Evolutionary conservation across 2,329 filamentous ascomycete species (phyloP).

Genomic region (Trichoderma asperellum): DNA sequence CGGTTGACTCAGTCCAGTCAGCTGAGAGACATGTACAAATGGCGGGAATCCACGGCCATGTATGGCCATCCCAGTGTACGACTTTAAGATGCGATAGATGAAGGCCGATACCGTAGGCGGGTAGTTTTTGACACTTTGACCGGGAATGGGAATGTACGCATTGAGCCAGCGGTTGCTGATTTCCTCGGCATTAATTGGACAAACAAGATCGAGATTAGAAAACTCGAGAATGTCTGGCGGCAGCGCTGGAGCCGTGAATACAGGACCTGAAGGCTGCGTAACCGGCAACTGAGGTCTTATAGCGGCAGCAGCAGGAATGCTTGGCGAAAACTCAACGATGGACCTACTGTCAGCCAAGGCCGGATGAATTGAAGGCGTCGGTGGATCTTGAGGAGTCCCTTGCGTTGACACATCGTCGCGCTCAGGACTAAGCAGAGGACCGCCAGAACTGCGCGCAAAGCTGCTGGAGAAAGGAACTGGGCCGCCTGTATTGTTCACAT

Average conservation of each 20-base stretch:
- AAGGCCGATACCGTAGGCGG: conserved; percentile 44
- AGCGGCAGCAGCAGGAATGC: neutral
- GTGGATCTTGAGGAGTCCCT: neutral
- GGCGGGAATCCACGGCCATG: conserved; percentile 47
- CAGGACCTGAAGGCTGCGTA: neutral
- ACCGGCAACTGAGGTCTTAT: neutral
- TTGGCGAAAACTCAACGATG: conserved; percentile 6
- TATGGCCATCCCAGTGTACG: conserved; percentile 46
- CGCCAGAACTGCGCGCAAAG: conserved; percentile 3
- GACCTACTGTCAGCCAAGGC: neutral
- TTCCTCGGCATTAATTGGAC: conserved; percentile 51
- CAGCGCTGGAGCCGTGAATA: neutral
- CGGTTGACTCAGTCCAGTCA: conserved; percentile 35
- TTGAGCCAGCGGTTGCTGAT: conserved; percentile 56
- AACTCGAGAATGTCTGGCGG: conserved; percentile 40
- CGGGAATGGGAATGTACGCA: conserved; percentile 49
- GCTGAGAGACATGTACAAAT: conserved; percentile 50
- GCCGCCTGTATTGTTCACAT: neutral
- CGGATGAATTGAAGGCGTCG: conserved; percentile 9
- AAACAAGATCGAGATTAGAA: conserved; percentile 44
- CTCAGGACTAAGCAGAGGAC: conserved; percentile 7
- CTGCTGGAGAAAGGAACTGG: neutral
- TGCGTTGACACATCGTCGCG: conserved; percentile 15
- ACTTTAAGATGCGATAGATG: conserved; percentile 49
- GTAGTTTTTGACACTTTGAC: conserved; percentile 50